These are phyloP conservation scores for Boechera retrofracta DNA, from an alignment of 345 rosid species.

Conservation along the genomic window DNA sequence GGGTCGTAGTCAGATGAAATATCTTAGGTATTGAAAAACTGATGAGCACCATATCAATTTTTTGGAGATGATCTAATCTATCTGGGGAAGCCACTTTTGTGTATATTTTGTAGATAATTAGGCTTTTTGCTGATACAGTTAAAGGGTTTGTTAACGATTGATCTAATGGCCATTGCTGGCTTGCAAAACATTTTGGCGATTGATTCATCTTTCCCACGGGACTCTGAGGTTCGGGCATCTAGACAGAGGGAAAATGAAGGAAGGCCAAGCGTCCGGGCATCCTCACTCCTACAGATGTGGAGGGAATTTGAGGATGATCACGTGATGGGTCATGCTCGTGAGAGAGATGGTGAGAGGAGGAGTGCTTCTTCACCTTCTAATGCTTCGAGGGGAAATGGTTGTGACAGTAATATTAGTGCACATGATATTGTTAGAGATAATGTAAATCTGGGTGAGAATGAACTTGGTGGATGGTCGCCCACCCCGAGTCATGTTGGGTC, in stretches of 20 bases:
- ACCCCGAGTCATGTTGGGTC: slow-evolving; percentile 50
- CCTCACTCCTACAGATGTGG: slow-evolving; percentile 84
- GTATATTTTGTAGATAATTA: slow-evolving; percentile 49
- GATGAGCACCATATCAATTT: slow-evolving; percentile 38
- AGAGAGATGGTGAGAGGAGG: slow-evolving; percentile 58
- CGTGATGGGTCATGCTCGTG: slow-evolving; percentile 65
- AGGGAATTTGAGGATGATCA: slow-evolving; percentile 92
- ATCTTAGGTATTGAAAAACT: slow-evolving; percentile 29
- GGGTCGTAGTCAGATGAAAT: slow-evolving; percentile 40
- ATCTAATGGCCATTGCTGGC: slow-evolving; percentile 81
- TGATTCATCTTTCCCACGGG: slow-evolving; percentile 74
- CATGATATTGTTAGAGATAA: slow-evolving; percentile 52
- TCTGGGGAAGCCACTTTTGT: slow-evolving; percentile 44
- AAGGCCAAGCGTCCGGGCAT: slow-evolving; percentile 69
- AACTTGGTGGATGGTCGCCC: slow-evolving; percentile 62
- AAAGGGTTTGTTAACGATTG: slow-evolving; percentile 39
- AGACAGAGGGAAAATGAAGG: slow-evolving; percentile 62
- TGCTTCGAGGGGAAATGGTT: slow-evolving; percentile 47
- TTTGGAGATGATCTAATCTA: slow-evolving; percentile 42
- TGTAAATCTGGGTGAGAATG: slow-evolving; percentile 56
- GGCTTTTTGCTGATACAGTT: slow-evolving; percentile 51
- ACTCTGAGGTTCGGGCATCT: slow-evolving; percentile 61
- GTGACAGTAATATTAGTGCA: slow-evolving; percentile 51
- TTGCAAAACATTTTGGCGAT: slow-evolving; percentile 77
- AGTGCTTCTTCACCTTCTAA: slow-evolving; percentile 49